Percentiles rank a stretch among this genome's conserved stretches.
phyloP scores from a whole-genome alignment of 139 green algal species.

The Closterium sp. region DNA sequence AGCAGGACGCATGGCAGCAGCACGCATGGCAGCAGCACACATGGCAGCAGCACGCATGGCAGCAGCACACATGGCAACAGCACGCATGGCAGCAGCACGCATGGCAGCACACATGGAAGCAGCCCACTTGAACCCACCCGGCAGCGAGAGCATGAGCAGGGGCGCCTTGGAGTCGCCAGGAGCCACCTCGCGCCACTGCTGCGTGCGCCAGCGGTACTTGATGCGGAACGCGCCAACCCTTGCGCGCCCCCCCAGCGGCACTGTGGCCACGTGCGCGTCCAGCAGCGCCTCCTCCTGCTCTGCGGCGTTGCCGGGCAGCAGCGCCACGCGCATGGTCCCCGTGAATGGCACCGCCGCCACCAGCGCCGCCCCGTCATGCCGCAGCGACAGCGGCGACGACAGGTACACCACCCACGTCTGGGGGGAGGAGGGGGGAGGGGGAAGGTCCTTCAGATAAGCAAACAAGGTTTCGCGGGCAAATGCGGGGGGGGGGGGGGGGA shows the following conservation, averaged over 20 bases:
- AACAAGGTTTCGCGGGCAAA: too few relatives aligned
- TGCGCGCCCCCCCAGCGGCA: background rate
- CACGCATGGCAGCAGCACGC: too few relatives aligned
- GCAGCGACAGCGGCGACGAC: constrained; percentile 1
- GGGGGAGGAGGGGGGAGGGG: background rate
- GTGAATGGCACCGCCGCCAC: constrained; percentile 42
- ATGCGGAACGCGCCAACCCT: background rate
- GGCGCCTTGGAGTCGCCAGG: too few relatives aligned
- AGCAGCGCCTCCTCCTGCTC: background rate
- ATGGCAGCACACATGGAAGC: too few relatives aligned
- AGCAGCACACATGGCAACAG: too few relatives aligned
- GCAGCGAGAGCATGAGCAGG: constrained; percentile 23
- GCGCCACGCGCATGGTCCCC: constrained; percentile 45
- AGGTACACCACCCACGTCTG: constrained; percentile 32
- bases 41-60: too few relatives aligned
- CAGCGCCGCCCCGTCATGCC: constrained; percentile 19
- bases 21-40: too few relatives aligned
- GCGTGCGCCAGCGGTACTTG: constrained; percentile 13
- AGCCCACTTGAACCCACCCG: too few relatives aligned
- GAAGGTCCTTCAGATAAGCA: background rate
- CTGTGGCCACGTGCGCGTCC: background rate
- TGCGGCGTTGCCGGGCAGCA: constrained; percentile 22
- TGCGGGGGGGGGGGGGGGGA: too few relatives aligned
- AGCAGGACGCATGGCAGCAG: too few relatives aligned
- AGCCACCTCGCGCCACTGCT: background rate